A percentile compares a stretch with the other conserved stretches of the same genome.
These are phyloP conservation scores for Phialemoniopsis sp. DNA, from an alignment of 2,329 filamentous ascomycete genomes.

Conservation along the genomic window DNA sequence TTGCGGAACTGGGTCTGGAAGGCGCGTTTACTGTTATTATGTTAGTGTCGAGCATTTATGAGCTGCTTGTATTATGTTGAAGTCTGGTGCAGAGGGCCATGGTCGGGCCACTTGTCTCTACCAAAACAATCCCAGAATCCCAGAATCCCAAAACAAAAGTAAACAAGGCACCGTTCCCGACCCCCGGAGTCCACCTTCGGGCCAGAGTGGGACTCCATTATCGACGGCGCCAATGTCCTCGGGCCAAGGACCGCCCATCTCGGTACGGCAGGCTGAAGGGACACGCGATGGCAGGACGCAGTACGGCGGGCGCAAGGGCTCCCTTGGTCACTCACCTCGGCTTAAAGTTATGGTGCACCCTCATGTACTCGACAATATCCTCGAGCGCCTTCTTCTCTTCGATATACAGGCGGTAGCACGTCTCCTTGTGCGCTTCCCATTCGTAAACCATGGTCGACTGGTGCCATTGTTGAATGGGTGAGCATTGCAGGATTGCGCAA, in stretches of 20 bases:
- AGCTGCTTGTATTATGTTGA: background rate
- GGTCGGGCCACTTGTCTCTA: background rate
- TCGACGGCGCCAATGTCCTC: too few species aligned
- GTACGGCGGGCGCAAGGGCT: background rate
- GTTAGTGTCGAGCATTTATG: background rate
- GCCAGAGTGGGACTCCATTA: too few species aligned
- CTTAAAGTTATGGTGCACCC: constrained; percentile 58
- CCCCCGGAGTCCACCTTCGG: too few species aligned
- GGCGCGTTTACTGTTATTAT: constrained; percentile 59
- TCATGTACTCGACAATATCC: constrained; percentile 72
- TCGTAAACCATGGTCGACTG: constrained; percentile 36
- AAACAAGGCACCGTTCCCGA: too few species aligned
- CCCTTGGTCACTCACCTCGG: constrained; percentile 54
- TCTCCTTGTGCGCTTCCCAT: constrained; percentile 38
- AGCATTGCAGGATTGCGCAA: background rate
- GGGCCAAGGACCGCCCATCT: too few species aligned
- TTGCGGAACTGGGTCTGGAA: constrained; percentile 73
- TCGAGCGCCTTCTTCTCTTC: constrained; percentile 68
- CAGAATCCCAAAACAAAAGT: too few species aligned
- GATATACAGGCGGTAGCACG: constrained; percentile 63
- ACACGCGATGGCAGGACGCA: constrained; percentile 1
- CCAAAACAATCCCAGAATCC: background rate
- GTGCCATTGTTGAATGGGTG: background rate
- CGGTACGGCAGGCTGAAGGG: background rate
- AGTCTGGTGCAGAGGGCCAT: background rate